Conservation (phyloP, 1,284 basidiomycete genomes). For the Naganishia cerealis region DNA sequence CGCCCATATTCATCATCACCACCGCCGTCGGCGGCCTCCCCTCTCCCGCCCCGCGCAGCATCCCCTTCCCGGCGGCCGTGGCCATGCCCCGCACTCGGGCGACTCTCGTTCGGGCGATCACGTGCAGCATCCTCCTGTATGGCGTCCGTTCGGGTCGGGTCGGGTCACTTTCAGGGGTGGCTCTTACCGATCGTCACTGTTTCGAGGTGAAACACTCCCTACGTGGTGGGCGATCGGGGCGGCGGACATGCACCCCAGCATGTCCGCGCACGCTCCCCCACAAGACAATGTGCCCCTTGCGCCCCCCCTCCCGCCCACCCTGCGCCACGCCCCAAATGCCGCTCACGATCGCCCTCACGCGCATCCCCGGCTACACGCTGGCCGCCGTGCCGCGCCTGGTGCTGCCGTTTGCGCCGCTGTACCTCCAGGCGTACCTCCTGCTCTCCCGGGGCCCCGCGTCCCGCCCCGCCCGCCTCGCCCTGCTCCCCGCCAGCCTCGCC, state of each 20-base stretch:
- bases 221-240: too few species aligned
- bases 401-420: constrained; percentile 26
- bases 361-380: constrained; percentile 23
- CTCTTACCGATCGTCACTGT: too few species aligned
- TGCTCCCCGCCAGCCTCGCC: constrained; percentile 27
- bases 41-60: background rate
- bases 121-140: too few species aligned
- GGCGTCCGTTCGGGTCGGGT: too few species aligned
- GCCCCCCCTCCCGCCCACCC: too few species aligned
- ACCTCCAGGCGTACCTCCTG: constrained; percentile 30
- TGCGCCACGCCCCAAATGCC: too few species aligned
- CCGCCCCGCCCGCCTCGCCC: constrained; percentile 11
- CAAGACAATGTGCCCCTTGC: too few species aligned
- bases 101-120: too few species aligned
- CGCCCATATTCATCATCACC: constrained; percentile 99
- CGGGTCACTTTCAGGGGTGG: too few species aligned
- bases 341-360: constrained; percentile 18
- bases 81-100: background rate
- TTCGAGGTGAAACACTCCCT: too few species aligned
- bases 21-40: constrained; percentile 63
- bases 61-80: background rate
- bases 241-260: too few species aligned
- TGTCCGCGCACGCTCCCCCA: too few species aligned
- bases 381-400: constrained; percentile 14
- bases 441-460: constrained; percentile 17